These are phyloP conservation scores for Butyriboletus appendiculatus DNA, from an alignment of 1,284 basidiomycete genomes.

Conservation along the genomic window DNA sequence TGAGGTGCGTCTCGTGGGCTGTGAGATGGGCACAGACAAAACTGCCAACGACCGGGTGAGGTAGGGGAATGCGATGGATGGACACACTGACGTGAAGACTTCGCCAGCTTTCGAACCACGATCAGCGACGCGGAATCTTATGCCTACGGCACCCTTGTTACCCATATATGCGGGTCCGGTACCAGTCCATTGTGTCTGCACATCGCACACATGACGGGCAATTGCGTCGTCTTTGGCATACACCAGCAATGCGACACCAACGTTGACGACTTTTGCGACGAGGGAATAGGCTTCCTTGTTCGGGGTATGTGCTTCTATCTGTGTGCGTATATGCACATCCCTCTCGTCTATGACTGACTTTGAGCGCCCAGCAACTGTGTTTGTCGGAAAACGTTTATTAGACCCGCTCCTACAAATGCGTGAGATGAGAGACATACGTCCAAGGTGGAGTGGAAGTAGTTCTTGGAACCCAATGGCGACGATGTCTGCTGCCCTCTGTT, in stretches of 20 bases:
- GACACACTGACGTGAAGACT: conserved; percentile 72
- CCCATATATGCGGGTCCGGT: conserved; percentile 82
- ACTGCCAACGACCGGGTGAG: conserved; percentile 43
- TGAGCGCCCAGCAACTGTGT: conserved; percentile 62
- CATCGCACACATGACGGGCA: conserved; percentile 59
- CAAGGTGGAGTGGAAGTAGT: conserved; percentile 80
- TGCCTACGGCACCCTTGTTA: conserved; percentile 94
- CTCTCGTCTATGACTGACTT: conserved; percentile 60
- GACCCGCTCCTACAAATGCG: conserved; percentile 1
- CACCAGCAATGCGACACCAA: conserved; percentile 78
- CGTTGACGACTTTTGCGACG: conserved; percentile 74
- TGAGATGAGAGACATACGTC: conserved; percentile 51
- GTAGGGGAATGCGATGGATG: background rate
- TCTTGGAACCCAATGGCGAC: conserved; percentile 91
- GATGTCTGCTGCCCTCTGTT: conserved; percentile 71
- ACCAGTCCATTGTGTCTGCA: conserved; percentile 77
- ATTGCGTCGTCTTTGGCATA: conserved; percentile 75
- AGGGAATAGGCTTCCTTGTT: conserved; percentile 71
- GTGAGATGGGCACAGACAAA: conserved; percentile 94
- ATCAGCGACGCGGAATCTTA: conserved; percentile 74
- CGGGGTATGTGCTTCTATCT: conserved; percentile 69
- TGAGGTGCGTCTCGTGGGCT: conserved; percentile 77
- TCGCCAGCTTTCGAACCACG: conserved; percentile 63
- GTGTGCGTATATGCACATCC: conserved; percentile 62
- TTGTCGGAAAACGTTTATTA: conserved; percentile 7